Conservation (phyloP, 2,329 filamentous ascomycete species). For the Chaetothyriales sp. region DNA sequence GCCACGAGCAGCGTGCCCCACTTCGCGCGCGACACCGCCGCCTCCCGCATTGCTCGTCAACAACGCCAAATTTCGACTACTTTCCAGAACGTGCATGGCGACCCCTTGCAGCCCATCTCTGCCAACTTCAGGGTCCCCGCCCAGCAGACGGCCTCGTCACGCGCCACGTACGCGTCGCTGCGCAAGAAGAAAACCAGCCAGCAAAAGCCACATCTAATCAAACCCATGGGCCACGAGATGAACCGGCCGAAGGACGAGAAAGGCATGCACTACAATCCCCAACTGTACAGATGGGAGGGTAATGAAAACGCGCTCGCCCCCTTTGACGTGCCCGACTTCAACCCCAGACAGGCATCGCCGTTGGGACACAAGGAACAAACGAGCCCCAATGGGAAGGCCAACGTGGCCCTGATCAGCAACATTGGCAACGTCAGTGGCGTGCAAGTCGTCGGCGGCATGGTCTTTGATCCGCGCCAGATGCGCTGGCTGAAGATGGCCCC, state of each 20-base stretch:
- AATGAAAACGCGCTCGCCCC: constrained; percentile 74
- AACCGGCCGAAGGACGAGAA: constrained; percentile 80
- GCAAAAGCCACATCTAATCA: constrained; percentile 77
- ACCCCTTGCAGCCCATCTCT: constrained; percentile 38
- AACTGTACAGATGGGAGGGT: constrained; percentile 81
- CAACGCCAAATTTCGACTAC: constrained; percentile 39
- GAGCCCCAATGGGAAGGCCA: constrained; percentile 14
- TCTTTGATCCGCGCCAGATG: constrained; percentile 94
- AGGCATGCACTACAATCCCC: constrained; percentile 91
- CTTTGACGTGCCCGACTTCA: constrained; percentile 52
- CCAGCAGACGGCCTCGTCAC: constrained; percentile 1
- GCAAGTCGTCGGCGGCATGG: constrained; percentile 94
- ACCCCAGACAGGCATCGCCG: constrained; percentile 13
- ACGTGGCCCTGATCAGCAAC: constrained; percentile 69
- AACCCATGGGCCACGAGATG: constrained; percentile 58
- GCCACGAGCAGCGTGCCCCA: constrained; percentile 31
- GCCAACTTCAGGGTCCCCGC: constrained; percentile 38
- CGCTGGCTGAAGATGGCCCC: constrained; percentile 72
- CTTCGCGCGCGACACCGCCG: constrained; percentile 54
- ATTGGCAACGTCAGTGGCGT: constrained; percentile 68
- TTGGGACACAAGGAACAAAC: constrained; percentile 5
- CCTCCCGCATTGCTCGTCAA: constrained; percentile 51
- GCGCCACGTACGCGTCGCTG: constrained; percentile 20
- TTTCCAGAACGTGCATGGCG: constrained; percentile 26
- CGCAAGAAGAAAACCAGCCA: constrained; percentile 37